A percentile compares a stretch with the other conserved stretches of the same genome.
These are phyloP conservation scores for Miscanthus sacchariflorus DNA, from an alignment of 202 grass and related monocot genomes.

Conservation along the genomic window DNA sequence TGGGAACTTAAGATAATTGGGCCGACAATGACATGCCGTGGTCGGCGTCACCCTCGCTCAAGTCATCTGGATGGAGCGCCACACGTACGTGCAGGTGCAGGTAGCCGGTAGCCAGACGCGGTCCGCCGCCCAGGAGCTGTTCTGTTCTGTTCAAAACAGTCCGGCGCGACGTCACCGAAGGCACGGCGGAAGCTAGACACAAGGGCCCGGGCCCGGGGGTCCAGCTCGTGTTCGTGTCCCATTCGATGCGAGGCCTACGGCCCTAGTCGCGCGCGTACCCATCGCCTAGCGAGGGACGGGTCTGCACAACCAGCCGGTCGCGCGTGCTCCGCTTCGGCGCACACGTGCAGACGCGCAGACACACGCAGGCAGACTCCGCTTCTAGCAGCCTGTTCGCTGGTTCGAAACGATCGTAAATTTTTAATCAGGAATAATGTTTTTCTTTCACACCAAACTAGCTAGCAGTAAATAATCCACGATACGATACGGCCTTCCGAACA, in stretches of 20 bases:
- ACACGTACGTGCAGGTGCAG: background rate
- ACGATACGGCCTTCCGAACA: too few relatives aligned
- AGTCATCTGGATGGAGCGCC: background rate
- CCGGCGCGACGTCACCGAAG: background rate
- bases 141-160: background rate
- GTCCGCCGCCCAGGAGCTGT: background rate
- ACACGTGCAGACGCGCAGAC: too few relatives aligned
- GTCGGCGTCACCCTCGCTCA: slow-evolving; percentile 13
- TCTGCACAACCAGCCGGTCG: background rate
- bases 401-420: too few relatives aligned
- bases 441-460: too few relatives aligned
- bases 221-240: background rate
- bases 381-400: too few relatives aligned
- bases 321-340: background rate
- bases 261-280: background rate
- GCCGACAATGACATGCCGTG: slow-evolving; percentile 22
- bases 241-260: background rate
- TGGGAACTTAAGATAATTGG: background rate
- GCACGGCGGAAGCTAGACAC: background rate
- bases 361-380: too few relatives aligned
- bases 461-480: too few relatives aligned
- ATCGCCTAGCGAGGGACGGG: background rate
- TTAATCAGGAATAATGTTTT: too few relatives aligned
- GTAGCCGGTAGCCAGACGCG: background rate
- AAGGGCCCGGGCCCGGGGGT: rapidly evolving